A percentile compares a stretch with the other conserved stretches of the same genome.
phyloP scores from a whole-genome alignment of 352 stramenopile species.

The Globisporangium ultimum region DNA sequence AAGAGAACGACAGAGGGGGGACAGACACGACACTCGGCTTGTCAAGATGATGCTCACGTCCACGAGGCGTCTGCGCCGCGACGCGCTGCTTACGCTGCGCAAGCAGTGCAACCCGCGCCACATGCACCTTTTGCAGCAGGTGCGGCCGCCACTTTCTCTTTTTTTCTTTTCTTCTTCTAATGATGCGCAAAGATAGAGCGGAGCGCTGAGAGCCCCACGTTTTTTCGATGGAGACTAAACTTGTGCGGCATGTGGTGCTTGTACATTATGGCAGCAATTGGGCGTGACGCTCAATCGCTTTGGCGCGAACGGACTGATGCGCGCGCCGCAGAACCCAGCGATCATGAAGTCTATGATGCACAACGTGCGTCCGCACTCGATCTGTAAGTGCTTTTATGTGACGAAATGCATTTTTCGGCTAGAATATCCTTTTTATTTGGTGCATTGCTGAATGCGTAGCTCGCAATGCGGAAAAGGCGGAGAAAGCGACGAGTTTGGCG shows the following conservation, averaged over 20 bases:
- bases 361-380: conserved; percentile 46
- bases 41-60: conserved; percentile 33
- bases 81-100: conserved; percentile 46
- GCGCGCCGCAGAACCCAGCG: conserved; percentile 31
- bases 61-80: conserved; percentile 62
- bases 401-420: neutral
- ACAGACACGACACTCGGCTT: neutral
- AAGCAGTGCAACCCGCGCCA: conserved; percentile 53
- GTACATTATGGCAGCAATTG: conserved; percentile 45
- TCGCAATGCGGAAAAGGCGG: conserved; percentile 32
- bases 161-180: neutral
- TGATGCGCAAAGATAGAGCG: neutral
- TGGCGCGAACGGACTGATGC: conserved; percentile 32
- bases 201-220: neutral
- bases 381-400: conserved; percentile 35
- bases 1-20: conserved; percentile 1
- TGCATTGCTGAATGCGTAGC: conserved; percentile 27
- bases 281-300: conserved; percentile 53
- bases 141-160: conserved; percentile 14
- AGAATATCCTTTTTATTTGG: neutral
- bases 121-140: conserved; percentile 74
- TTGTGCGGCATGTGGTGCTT: neutral
- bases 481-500: conserved; percentile 58
- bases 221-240: neutral
- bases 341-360: conserved; percentile 47